Evolutionary conservation across 345 rosid species (phyloP).

Genomic region (Balakata baccata): DNA sequence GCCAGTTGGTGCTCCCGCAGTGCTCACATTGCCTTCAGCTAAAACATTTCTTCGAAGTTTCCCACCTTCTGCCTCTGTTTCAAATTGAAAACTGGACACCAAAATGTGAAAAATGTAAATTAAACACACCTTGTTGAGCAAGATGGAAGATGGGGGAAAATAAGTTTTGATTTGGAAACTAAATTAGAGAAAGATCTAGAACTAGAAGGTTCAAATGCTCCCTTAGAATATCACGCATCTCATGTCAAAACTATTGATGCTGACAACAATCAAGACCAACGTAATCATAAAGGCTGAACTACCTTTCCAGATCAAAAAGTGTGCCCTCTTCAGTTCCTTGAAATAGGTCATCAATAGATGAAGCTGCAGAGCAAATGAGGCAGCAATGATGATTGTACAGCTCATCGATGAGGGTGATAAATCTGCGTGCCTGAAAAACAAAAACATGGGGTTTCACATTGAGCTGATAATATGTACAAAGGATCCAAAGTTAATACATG

Average conservation of each 20-base stretch:
- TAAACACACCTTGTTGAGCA: neutral
- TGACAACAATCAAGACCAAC: neutral
- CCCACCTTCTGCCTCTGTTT: constrained; percentile 73
- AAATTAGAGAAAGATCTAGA: neutral
- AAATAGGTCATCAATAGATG: constrained; percentile 83
- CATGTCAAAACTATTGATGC: neutral
- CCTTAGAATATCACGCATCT: neutral
- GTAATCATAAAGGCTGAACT: neutral
- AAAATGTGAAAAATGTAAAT: neutral
- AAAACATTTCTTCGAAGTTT: constrained; percentile 76
- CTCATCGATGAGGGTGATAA: constrained; percentile 90
- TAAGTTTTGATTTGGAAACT: neutral
- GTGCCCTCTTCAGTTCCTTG: constrained; percentile 96
- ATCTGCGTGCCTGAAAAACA: constrained; percentile 80
- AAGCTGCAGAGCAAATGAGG: constrained; percentile 62
- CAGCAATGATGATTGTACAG: constrained; percentile 88
- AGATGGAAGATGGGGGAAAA: neutral
- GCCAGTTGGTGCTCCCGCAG: constrained; percentile 61
- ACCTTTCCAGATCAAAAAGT: constrained; percentile 86
- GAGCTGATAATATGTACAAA: neutral
- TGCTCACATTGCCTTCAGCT: constrained; percentile 65
- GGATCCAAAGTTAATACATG: neutral
- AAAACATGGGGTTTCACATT: neutral
- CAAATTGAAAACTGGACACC: constrained; percentile 75
- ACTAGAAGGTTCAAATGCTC: neutral